A percentile compares a stretch with the other conserved stretches of the same genome.
phyloP scores from a whole-genome alignment of 345 rosid species.

The Salix purpurea region DNA sequence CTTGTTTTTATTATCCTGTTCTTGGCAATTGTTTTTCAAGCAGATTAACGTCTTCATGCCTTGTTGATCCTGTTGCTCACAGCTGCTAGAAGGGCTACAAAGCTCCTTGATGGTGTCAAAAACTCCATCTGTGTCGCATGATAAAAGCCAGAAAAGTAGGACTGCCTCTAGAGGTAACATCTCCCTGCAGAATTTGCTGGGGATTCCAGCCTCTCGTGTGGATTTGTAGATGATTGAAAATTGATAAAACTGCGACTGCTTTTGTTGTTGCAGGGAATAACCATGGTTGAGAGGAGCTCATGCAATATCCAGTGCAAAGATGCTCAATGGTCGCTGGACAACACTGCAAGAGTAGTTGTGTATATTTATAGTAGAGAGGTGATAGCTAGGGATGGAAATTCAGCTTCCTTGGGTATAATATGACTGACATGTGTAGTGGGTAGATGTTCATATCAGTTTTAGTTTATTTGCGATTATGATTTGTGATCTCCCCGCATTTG shows the following conservation, averaged over 20 bases:
- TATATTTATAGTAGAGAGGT: constrained; percentile 38
- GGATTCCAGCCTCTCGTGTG: neutral
- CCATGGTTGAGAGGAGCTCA: constrained; percentile 35
- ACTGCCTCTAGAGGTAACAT: constrained; percentile 22
- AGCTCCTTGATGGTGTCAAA: constrained; percentile 77
- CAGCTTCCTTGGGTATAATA: constrained; percentile 33
- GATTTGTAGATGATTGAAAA: neutral
- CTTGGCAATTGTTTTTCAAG: neutral
- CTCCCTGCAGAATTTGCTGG: neutral
- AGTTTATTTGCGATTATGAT: constrained; percentile 20
- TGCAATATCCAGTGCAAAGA: constrained; percentile 15
- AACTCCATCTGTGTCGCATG: constrained; percentile 70
- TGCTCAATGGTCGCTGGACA: constrained; percentile 17
- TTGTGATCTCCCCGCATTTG: constrained; percentile 28
- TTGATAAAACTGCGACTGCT: constrained; percentile 12
- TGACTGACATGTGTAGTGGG: constrained; percentile 25
- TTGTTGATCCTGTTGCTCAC: constrained; percentile 6
- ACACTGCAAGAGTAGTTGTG: constrained; percentile 32
- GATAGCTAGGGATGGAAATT: constrained; percentile 36
- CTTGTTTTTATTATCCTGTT: neutral
- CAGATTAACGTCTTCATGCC: neutral
- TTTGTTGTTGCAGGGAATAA: constrained; percentile 50
- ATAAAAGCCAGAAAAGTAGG: constrained; percentile 51
- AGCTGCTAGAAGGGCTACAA: constrained; percentile 95
- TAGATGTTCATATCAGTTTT: constrained; percentile 45